Base-by-base conservation (phyloP, 345 rosid species). In the Eucalyptus paniculata region DNA sequence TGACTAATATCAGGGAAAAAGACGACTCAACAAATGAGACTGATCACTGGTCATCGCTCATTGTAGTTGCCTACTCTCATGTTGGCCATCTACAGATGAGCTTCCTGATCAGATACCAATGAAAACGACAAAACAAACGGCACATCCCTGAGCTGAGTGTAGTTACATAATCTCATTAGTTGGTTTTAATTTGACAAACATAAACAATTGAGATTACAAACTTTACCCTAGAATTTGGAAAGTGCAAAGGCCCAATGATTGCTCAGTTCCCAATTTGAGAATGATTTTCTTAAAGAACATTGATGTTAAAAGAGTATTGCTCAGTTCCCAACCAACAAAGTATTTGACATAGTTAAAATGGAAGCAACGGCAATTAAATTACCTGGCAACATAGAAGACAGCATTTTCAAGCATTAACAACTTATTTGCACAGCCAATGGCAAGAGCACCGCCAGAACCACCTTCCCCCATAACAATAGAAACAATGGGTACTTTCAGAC, bases 391-490 rank as follows among this genome's bases (percentile, higher is more conserved):
- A 92, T 96, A 98, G 92, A 98, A 97, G 89, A 97, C 98, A 49
- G 99, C 96, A 87, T 97, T 98, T 94, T 97, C 99, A 90, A 97
- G 97, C 99, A 97, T 98, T 88, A 97, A 88, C 94, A 98, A 90
- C 89, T 96, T 96, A 92, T 98, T 98, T 87, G 97, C 97, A 94
- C 99, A 97, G 56, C 96, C 99, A 91, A 98, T 97, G 90, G 99
- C 99, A 92, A 98, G 90, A 90, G 99, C 99, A 92, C 99, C 99
- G 86, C 99, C 99, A 95, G 99, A 97, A 89, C 99, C 99, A 94
- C 99, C 99, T 93, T 98, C 99, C 86, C 98, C 99, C 60, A 97
- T 96, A 91, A 98, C 98, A 89, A 98, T 96, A 50, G 99, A 96
- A 91, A 98, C 89, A 89, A 98, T 93, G 8, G 99, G 99, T 85